Percentiles rank a stretch among this genome's conserved stretches.
Evolutionary conservation across 108 stramenopile species (phyloP).

Genomic region (Cyclotella choctawhatcheeana): DNA sequence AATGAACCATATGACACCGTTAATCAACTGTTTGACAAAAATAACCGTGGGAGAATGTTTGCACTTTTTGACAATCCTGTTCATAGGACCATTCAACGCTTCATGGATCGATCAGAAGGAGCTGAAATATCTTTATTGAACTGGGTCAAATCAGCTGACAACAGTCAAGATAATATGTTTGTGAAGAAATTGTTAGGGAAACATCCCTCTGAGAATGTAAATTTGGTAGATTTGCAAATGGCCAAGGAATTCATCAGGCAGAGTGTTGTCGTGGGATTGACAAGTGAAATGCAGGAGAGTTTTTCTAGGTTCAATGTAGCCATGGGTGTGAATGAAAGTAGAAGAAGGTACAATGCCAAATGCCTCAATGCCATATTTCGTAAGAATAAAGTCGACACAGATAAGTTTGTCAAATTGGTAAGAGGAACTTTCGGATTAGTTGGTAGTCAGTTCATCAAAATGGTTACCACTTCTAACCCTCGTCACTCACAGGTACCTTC

Average conservation of each 20-base stretch:
- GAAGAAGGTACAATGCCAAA: not conserved
- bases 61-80: constrained; percentile 4
- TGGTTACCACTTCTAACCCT: too few species aligned
- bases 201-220: not conserved
- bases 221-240: constrained; percentile 15
- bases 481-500: not conserved
- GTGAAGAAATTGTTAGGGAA: constrained; percentile 12
- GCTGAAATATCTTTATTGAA: not conserved
- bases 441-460: not conserved
- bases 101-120: not conserved
- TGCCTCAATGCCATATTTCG: constrained; percentile 5
- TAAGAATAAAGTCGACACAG: not conserved
- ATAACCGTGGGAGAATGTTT: constrained; percentile 2
- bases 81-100: not conserved
- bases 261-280: constrained; percentile 14
- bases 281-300: constrained; percentile 18
- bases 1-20: constrained; percentile 2
- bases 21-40: not conserved
- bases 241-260: constrained; percentile 14
- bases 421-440: not conserved
- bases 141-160: not conserved
- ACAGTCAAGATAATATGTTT: not conserved
- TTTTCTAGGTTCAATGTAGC: constrained; percentile 13
- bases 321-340: not conserved
- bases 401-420: constrained; percentile 1